phyloP scores from a whole-genome alignment of 768 basidiomycete genomes.

The Leucocoprinus leucothites region DNA sequence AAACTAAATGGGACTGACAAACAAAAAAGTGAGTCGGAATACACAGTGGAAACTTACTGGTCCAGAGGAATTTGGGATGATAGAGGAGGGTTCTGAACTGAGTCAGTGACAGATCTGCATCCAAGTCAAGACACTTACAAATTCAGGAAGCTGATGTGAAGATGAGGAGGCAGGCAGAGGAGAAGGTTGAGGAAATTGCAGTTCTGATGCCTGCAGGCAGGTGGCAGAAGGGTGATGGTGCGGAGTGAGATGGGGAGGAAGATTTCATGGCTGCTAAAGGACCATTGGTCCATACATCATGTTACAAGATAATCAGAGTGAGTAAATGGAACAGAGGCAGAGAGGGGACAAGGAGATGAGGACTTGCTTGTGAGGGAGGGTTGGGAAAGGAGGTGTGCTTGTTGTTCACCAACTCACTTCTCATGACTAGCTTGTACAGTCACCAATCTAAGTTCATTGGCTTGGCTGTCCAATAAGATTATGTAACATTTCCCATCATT shows the following conservation, averaged over 20 bases:
- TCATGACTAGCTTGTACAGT: background rate
- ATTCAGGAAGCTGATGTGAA: too few relatives aligned
- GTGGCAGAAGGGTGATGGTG: too few relatives aligned
- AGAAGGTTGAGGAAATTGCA: background rate
- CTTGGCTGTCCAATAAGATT: too few relatives aligned
- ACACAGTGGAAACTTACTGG: background rate
- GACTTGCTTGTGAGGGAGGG: background rate
- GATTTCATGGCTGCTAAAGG: background rate
- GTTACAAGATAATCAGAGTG: background rate
- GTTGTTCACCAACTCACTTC: background rate
- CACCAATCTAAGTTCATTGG: too few relatives aligned
- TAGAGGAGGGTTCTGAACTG: background rate
- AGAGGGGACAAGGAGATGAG: background rate
- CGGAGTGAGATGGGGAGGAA: background rate
- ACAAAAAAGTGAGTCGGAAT: background rate
- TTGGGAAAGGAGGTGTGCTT: background rate
- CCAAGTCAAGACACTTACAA: too few relatives aligned
- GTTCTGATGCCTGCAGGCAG: too few relatives aligned
- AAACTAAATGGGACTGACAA: background rate
- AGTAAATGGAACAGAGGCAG: background rate
- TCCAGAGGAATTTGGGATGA: too few relatives aligned
- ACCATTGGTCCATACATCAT: background rate
- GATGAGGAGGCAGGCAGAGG: background rate
- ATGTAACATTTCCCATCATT: too few relatives aligned
- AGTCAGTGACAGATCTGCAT: background rate